These are phyloP conservation scores for Dipodascopsis uninucleata DNA, from an alignment of 805 yeast species.

Conservation along the genomic window DNA sequence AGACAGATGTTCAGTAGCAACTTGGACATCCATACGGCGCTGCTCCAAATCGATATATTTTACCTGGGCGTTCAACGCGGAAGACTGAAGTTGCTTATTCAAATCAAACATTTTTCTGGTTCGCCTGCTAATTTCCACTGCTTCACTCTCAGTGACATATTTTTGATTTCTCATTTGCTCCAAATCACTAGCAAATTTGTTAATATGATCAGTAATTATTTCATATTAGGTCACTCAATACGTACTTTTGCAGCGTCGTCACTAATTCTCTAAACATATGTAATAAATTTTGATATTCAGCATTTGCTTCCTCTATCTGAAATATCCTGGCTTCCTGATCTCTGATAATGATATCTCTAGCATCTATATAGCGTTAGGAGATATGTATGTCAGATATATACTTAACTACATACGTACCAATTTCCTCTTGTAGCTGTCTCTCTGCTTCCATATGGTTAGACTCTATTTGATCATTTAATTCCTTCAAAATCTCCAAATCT, in stretches of 20 bases:
- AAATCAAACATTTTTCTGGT: constrained; percentile 27
- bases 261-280: constrained; percentile 33
- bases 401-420: constrained; percentile 33
- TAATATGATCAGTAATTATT: neutral
- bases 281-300: constrained; percentile 25
- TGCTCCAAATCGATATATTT: constrained; percentile 31
- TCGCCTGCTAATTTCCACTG: constrained; percentile 19
- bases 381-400: constrained; percentile 32
- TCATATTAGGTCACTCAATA: neutral
- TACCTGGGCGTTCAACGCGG: constrained; percentile 18
- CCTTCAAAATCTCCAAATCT: constrained; percentile 53
- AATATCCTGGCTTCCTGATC: constrained; percentile 18
- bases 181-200: constrained; percentile 23
- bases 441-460: constrained; percentile 45
- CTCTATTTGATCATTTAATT: constrained; percentile 51
- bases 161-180: constrained; percentile 23
- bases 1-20: constrained; percentile 31
- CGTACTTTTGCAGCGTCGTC: constrained; percentile 27
- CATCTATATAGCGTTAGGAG: constrained; percentile 1
- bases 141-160: constrained; percentile 14
- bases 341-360: constrained; percentile 18
- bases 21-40: constrained; percentile 29
- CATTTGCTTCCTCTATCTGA: constrained; percentile 15
- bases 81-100: constrained; percentile 27
- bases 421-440: constrained; percentile 41